Conservation (phyloP, 306 rosid species). For the Rosa lucieae region DNA sequence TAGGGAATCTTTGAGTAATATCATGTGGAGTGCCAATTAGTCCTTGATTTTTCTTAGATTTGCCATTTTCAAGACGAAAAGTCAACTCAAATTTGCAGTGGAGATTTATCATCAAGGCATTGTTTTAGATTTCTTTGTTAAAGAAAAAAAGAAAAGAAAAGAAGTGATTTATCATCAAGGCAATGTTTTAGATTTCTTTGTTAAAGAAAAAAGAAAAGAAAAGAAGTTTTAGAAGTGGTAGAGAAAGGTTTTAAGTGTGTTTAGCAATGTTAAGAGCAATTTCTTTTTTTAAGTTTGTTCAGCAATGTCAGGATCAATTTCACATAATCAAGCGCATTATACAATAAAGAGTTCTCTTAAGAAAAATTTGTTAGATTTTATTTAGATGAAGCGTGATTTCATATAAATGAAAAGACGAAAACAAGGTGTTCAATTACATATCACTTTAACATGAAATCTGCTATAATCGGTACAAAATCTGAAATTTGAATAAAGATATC, state of each 20-base stretch:
- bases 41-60: slow-evolving; percentile 1
- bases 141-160: neutral
- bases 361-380: neutral
- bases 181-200: neutral
- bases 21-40: neutral
- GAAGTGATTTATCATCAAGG: neutral
- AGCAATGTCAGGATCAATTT: too few species aligned
- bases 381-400: neutral
- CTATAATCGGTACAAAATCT: neutral
- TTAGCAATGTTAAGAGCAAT: too few species aligned
- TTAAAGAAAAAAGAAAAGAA: neutral
- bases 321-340: too few species aligned
- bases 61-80: neutral
- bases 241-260: too few species aligned
- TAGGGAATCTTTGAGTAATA: slow-evolving; percentile 9
- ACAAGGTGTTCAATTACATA: neutral
- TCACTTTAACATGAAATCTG: neutral
- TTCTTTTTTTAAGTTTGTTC: too few species aligned
- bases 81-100: neutral
- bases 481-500: neutral
- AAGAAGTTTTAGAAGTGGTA: neutral
- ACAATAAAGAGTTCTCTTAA: neutral
- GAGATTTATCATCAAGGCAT: neutral
- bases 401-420: neutral
- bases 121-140: neutral